Base-by-base conservation (phyloP, 306 rosid species). In the Trifolium subterraneum region DNA sequence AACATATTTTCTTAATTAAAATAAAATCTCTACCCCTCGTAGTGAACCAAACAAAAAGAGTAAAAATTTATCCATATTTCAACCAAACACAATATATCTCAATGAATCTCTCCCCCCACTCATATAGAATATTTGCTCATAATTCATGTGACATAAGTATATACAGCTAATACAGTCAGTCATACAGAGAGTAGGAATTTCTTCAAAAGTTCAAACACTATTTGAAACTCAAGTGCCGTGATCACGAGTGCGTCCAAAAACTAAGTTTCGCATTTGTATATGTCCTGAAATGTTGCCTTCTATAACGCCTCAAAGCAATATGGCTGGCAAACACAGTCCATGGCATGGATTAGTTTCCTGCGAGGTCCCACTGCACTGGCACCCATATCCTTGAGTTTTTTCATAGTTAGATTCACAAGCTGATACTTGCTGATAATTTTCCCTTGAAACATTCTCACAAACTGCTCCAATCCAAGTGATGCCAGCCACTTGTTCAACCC, bases 361-460 rank as follows among this genome's bases (percentile, higher is more conserved):
- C 99, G 83, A 11, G 99, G 99, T 74, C 99, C 97, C n/a, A 94
- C 99, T 0, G 97, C 95, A 79, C 65, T 82, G 38, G 96, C 96
- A 12, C 99, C 96, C 97, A 94, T 94, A 81, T 92, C 93, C 85
- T 94, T 90, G 68, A 94, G 96, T 74, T 88, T 94, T 64, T 92
- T 85, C 99, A 92, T 92, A 70, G 91, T 94, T 62, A 94, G 77
- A 81, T 90, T 87, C 64, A 83, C 95, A 76, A 94, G 85, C 65
- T 94, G 96, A 83, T 86, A 88, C 77, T 92, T 94, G 39, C 19
- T 65, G 39, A 94, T 67, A 73, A 88, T 58, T 70, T 65, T 94
- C 42, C 95, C 85, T 52, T 77, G 91, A 68, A 94, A 92, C 77
- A 94, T 81, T 74, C 82, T 84, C 63, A 85, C 93, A 79, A 92